These are phyloP conservation scores for Aspergillus kassunensis DNA, from an alignment of 495 filamentous ascomycete species.

Conservation along the genomic window DNA sequence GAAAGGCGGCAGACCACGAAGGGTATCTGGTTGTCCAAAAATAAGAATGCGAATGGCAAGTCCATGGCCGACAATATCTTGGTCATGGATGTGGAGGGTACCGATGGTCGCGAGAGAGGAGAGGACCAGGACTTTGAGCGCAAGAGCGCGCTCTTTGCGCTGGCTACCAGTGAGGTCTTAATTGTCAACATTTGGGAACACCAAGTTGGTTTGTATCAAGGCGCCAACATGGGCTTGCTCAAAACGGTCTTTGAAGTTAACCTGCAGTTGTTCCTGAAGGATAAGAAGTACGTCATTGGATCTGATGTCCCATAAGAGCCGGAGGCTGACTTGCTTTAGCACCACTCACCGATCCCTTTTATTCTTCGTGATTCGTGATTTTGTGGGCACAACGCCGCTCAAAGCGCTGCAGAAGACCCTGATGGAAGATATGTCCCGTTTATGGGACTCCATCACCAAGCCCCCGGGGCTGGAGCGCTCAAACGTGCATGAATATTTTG, in stretches of 20 bases:
- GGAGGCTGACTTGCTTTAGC: conserved; percentile 43
- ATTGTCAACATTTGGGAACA: conserved; percentile 99
- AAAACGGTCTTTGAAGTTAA: conserved; percentile 99
- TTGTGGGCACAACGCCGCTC: conserved; percentile 86
- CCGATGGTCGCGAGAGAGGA: conserved; percentile 91
- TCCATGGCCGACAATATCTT: conserved; percentile 95
- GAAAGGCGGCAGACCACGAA: conserved; percentile 95
- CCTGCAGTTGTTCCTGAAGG: conserved; percentile 90
- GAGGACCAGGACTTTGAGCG: conserved; percentile 99
- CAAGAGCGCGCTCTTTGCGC: conserved; percentile 93
- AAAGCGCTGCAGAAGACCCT: conserved; percentile 84
- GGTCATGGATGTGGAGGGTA: conserved; percentile 99
- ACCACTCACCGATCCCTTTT: conserved; percentile 87
- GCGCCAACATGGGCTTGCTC: conserved; percentile 95
- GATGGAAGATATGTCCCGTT: conserved; percentile 80
- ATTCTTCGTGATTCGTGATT: conserved; percentile 98
- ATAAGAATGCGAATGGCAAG: conserved; percentile 55
- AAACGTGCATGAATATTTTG: conserved; percentile 92
- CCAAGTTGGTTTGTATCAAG: conserved; percentile 96
- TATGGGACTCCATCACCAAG: conserved; percentile 91
- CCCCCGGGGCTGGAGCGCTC: conserved; percentile 84
- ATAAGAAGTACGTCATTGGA: conserved; percentile 64
- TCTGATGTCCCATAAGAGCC: neutral
- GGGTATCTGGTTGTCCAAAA: conserved; percentile 98
- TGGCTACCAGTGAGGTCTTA: conserved; percentile 95